Evolutionary conservation across 371 early-diverging fungal genomes (phyloP).

Genomic region (Funneliformis caledonium): DNA sequence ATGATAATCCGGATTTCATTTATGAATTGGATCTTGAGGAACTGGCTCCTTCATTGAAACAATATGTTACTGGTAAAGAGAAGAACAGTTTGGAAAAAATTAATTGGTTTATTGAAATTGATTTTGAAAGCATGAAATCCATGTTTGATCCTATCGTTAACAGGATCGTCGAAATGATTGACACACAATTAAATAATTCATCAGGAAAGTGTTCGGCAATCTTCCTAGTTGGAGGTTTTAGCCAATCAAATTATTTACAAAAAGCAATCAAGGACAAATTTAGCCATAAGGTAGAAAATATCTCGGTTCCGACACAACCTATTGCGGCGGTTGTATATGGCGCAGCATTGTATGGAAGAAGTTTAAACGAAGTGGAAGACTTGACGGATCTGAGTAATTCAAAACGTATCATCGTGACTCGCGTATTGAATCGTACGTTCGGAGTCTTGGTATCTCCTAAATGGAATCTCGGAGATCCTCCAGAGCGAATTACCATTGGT

Average conservation of each 20-base stretch:
- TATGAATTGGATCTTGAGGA: neutral
- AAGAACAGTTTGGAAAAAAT: neutral
- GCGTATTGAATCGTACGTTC: conserved; percentile 12
- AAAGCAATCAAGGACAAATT: neutral
- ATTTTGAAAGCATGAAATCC: neutral
- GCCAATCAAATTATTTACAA: too few relatives aligned
- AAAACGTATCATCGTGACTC: conserved; percentile 7
- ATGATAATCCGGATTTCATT: too few relatives aligned
- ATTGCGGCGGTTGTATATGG: neutral
- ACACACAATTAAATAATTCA: conserved; percentile 5
- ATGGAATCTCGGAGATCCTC: conserved; percentile 21
- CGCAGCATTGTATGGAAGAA: neutral
- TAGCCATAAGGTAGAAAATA: neutral
- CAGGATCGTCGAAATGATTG: conserved; percentile 3
- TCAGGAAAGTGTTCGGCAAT: conserved; percentile 15
- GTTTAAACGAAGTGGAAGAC: too few relatives aligned
- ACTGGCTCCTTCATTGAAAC: neutral
- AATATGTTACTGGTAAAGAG: neutral
- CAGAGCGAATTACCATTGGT: neutral
- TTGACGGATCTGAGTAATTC: too few relatives aligned
- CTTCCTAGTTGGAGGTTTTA: too few relatives aligned
- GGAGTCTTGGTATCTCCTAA: neutral
- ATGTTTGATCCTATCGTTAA: too few relatives aligned
- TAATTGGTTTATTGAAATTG: neutral
- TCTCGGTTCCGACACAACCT: conserved; percentile 11